Conservation (phyloP, 495 filamentous ascomycete species). For the Penicillium soppii region DNA sequence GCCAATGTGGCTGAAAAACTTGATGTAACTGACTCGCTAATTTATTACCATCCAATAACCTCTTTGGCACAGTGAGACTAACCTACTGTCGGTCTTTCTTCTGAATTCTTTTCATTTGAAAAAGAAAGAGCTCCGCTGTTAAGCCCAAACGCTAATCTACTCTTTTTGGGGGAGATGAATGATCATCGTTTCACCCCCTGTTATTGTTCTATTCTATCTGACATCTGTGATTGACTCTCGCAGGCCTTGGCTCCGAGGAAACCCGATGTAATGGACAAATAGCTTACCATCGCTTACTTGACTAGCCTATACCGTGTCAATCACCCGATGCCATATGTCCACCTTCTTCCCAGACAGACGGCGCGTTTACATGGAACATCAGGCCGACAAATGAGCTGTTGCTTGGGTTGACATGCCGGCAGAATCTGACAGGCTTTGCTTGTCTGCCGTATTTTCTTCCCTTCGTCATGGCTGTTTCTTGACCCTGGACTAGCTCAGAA, state of each 20-base stretch:
- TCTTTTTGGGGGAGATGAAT: neutral
- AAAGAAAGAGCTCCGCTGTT: neutral
- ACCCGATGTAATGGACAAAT: constrained; percentile 9
- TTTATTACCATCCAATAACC: constrained; percentile 1
- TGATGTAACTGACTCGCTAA: neutral
- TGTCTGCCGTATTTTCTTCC: constrained; percentile 3
- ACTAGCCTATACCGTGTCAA: constrained; percentile 8
- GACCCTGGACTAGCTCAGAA: constrained; percentile 1
- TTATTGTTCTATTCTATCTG: constrained; percentile 1
- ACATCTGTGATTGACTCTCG: constrained; percentile 16
- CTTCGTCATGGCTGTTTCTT: neutral
- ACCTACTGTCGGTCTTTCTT: neutral
- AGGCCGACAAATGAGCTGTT: constrained; percentile 11
- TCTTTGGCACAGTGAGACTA: neutral
- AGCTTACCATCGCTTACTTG: constrained; percentile 9
- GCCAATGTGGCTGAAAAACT: neutral
- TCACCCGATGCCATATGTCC: constrained; percentile 3
- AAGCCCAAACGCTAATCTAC: constrained; percentile 1
- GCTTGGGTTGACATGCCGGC: constrained; percentile 6
- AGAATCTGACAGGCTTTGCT: constrained; percentile 16
- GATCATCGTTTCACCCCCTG: constrained; percentile 14
- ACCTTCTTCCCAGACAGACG: constrained; percentile 1
- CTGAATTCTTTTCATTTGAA: neutral
- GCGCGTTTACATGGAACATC: constrained; percentile 8
- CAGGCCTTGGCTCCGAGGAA: constrained; percentile 13